Conservation (phyloP, 208 protist genomes). For the Crithidia sp. region DNA sequence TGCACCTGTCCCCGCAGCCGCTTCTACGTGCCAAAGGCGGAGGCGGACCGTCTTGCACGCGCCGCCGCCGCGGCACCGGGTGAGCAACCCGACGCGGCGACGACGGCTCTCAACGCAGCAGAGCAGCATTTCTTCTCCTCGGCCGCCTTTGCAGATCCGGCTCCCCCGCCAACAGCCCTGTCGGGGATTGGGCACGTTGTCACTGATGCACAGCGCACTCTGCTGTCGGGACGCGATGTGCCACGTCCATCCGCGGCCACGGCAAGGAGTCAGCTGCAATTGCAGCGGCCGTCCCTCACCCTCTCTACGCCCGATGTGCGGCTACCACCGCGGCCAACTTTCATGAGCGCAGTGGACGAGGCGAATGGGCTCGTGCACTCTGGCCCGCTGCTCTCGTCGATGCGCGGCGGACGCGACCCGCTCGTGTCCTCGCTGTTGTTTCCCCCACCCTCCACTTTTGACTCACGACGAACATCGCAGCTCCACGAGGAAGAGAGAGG, state of each 20-base stretch:
- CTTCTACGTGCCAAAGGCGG: constrained; percentile 14
- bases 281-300: neutral
- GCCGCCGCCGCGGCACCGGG: neutral
- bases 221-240: constrained; percentile 11
- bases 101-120: neutral
- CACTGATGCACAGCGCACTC: constrained; percentile 10
- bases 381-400: neutral
- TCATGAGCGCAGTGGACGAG: neutral
- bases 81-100: too few species aligned
- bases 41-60: neutral
- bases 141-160: neutral
- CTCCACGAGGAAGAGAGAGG: too few species aligned
- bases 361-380: constrained; percentile 18
- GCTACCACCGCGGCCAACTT: neutral
- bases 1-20: constrained; percentile 34
- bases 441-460: neutral
- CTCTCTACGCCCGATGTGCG: constrained; percentile 3
- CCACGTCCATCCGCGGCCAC: neutral
- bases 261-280: neutral
- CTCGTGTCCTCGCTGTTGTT: constrained; percentile 3
- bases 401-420: constrained; percentile 4
- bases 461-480: too few species aligned
- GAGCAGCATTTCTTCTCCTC: neutral
- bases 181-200: neutral
- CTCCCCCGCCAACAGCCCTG: neutral